Evolutionary conservation across 495 filamentous ascomycete species (phyloP).

Genomic region (Hyaloscypha bicolor): DNA sequence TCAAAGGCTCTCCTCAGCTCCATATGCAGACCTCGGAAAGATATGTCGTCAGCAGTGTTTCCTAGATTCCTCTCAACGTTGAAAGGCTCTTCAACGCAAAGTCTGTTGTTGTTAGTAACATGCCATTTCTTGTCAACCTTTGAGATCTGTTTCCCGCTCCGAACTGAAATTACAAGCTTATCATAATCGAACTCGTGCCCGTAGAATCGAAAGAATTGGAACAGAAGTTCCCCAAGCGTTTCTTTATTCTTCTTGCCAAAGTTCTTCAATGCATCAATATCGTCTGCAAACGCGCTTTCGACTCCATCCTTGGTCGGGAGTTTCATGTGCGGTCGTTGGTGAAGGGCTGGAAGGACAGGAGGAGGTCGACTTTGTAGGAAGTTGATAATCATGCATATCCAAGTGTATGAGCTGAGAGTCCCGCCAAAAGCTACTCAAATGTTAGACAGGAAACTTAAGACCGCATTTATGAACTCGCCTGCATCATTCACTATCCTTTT

Average conservation of each 20-base stretch:
- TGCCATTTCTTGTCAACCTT: constrained; percentile 89
- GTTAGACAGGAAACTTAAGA: constrained; percentile 1
- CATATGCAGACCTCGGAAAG: constrained; percentile 85
- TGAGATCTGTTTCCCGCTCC: constrained; percentile 78
- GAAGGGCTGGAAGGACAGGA: constrained; percentile 84
- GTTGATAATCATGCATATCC: constrained; percentile 98
- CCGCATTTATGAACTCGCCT: constrained; percentile 56
- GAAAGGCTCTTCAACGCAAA: constrained; percentile 97
- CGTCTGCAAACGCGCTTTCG: constrained; percentile 80
- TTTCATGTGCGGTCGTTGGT: constrained; percentile 71
- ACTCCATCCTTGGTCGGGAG: constrained; percentile 59
- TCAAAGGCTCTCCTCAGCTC: constrained; percentile 90
- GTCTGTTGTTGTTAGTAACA: constrained; percentile 69
- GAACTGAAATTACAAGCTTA: constrained; percentile 79
- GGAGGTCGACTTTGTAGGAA: constrained; percentile 91
- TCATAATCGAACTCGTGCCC: constrained; percentile 92
- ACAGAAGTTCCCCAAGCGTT: constrained; percentile 78
- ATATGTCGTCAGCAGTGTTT: constrained; percentile 94
- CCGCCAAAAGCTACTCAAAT: constrained; percentile 73
- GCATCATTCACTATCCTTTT: constrained; percentile 92
- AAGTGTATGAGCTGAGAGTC: constrained; percentile 97
- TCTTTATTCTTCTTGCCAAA: constrained; percentile 84
- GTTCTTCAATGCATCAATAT: constrained; percentile 68
- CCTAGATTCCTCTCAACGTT: constrained; percentile 91
- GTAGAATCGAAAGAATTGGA: constrained; percentile 93